A percentile compares a stretch with the other conserved stretches of the same genome.
phyloP scores from a whole-genome alignment of 345 rosid species.

The Citrus hindsii region DNA sequence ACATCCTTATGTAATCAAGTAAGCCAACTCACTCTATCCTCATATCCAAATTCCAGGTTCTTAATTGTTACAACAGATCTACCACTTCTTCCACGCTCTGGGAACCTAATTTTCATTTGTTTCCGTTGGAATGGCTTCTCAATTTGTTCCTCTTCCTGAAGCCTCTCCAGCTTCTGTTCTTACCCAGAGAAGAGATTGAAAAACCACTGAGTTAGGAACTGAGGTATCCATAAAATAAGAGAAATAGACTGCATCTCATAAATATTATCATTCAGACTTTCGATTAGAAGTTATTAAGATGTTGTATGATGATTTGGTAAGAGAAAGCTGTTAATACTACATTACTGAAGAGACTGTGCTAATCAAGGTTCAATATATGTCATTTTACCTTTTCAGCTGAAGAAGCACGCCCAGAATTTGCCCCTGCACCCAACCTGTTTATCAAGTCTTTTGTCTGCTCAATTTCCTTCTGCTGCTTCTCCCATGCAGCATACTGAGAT shows the following conservation, averaged over 20 bases:
- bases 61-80: slow-evolving; percentile 58
- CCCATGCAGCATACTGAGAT: slow-evolving; percentile 78
- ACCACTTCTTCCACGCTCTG: slow-evolving; percentile 94
- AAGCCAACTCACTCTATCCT: slow-evolving; percentile 55
- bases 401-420: slow-evolving; percentile 90
- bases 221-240: slow-evolving; percentile 8
- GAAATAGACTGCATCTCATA: background rate
- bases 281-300: background rate
- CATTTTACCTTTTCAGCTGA: slow-evolving; percentile 82
- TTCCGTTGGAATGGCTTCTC: slow-evolving; percentile 92
- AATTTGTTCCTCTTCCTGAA: slow-evolving; percentile 73
- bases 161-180: slow-evolving; percentile 78
- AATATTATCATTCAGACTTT: background rate
- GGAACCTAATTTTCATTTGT: slow-evolving; percentile 92
- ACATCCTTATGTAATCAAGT: background rate
- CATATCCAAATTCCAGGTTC: slow-evolving; percentile 72
- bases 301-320: no score
- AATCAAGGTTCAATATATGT: background rate
- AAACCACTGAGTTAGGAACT: background rate
- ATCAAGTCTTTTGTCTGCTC: slow-evolving; percentile 77
- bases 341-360: background rate
- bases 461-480: slow-evolving; percentile 88
- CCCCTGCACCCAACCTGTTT: slow-evolving; percentile 78
- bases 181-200: slow-evolving; percentile 7
- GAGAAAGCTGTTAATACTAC: background rate